Evolutionary conservation across 108 stramenopile genomes (phyloP).

Genomic region (Nannochloropsis gaditana): DNA sequence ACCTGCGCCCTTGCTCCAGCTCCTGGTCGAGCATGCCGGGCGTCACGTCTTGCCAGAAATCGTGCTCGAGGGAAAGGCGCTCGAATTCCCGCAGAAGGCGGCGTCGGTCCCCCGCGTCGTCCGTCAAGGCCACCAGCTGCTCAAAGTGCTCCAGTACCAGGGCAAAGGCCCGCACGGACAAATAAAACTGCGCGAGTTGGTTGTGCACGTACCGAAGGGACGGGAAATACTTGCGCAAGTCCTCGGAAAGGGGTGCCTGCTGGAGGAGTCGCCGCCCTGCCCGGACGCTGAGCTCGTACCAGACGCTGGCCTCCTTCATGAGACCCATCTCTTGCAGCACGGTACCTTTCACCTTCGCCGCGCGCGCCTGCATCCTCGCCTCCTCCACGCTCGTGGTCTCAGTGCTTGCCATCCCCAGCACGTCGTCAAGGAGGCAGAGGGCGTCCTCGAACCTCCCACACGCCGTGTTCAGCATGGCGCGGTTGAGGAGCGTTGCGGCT

Average conservation of each 20-base stretch:
- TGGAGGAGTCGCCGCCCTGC: background rate
- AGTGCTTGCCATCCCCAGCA: background rate
- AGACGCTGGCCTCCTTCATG: background rate
- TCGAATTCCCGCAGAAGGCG: background rate
- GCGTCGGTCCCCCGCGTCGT: background rate
- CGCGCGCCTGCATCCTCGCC: background rate
- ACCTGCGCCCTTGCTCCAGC: background rate
- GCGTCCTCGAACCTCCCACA: background rate
- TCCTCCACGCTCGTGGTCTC: background rate
- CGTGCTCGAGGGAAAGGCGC: background rate
- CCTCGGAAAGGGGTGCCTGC: background rate
- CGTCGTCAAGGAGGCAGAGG: background rate
- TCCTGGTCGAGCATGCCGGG: constrained; percentile 1
- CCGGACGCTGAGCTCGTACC: background rate
- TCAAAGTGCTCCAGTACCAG: background rate
- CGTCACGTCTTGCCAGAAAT: constrained; percentile 20
- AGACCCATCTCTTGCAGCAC: constrained; percentile 14
- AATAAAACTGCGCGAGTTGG: background rate
- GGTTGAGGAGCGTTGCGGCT: background rate
- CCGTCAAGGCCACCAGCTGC: background rate
- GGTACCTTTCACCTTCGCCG: background rate
- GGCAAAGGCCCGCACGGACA: background rate
- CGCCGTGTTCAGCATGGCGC: background rate
- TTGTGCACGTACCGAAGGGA: constrained; percentile 3
- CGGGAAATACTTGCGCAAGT: background rate